A percentile compares a stretch with the other conserved stretches of the same genome.
phyloP scores from a whole-genome alignment of 768 basidiomycete species.

The Megacollybia marginata region DNA sequence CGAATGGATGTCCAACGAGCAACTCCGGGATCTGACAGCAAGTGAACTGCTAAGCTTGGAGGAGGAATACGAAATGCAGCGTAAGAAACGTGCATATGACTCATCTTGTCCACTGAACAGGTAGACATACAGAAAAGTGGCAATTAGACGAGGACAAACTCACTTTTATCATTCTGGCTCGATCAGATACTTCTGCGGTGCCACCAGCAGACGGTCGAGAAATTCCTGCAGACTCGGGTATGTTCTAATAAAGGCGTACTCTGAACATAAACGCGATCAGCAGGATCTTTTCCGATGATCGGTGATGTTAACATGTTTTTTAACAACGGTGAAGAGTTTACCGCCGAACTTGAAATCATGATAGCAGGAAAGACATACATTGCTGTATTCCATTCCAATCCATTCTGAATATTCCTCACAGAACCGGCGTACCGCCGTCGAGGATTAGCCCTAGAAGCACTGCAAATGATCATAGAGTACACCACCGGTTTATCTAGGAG shows the following conservation, averaged over 20 bases:
- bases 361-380: constrained; percentile 58
- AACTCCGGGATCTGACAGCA: constrained; percentile 70
- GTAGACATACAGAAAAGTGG: constrained; percentile 61
- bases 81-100: constrained; percentile 26
- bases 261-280: constrained; percentile 14
- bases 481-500: constrained; percentile 38
- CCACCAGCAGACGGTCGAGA: too few species aligned
- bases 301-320: constrained; percentile 93
- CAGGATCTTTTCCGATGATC: constrained; percentile 44
- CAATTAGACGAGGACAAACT: constrained; percentile 82
- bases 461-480: constrained; percentile 64
- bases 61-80: constrained; percentile 87
- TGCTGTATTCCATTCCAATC: not conserved
- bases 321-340: constrained; percentile 29
- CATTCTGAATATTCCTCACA: constrained; percentile 16
- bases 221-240: not conserved
- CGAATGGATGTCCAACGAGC: constrained; percentile 78
- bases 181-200: not conserved
- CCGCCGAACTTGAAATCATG: constrained; percentile 90
- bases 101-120: not conserved
- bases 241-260: too few species aligned
- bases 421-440: constrained; percentile 62
- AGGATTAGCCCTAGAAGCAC: constrained; percentile 57
- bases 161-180: constrained; percentile 80
- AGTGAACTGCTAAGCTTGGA: constrained; percentile 76